Evolutionary conservation across 371 early-diverging fungal genomes (phyloP).

Genomic region (Blastocladiella emersonii): DNA sequence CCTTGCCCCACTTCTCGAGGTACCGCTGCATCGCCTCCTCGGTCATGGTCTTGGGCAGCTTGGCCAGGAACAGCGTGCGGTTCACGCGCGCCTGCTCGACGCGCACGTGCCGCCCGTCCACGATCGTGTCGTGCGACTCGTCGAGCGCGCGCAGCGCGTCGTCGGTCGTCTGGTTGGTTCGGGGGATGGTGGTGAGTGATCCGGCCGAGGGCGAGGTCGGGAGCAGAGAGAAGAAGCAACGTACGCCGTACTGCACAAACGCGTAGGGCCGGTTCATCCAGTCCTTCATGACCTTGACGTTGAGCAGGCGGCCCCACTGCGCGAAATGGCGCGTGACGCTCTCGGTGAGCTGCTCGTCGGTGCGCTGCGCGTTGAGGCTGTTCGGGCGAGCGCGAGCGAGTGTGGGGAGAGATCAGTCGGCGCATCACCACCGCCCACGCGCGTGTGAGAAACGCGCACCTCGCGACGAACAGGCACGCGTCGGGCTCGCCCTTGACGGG

Average conservation of each 20-base stretch:
- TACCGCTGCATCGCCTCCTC: conserved; percentile 24
- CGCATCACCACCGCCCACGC: background rate
- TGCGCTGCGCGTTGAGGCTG: conserved; percentile 44
- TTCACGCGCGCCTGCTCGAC: conserved; percentile 75
- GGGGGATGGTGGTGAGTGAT: background rate
- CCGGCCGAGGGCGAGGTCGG: too few relatives aligned
- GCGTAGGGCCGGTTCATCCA: conserved; percentile 67
- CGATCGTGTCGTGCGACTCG: conserved; percentile 49
- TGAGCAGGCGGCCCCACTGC: conserved; percentile 48
- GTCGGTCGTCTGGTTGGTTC: background rate
- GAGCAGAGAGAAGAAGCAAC: background rate
- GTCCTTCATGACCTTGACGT: conserved; percentile 68
- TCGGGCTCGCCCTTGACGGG: conserved; percentile 21
- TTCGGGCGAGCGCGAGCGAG: background rate
- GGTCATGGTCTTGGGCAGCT: conserved; percentile 24
- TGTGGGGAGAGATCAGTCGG: background rate
- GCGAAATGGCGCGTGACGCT: conserved; percentile 48
- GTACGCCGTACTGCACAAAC: conserved; percentile 67
- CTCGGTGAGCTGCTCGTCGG: conserved; percentile 40
- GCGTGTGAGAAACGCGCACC: conserved; percentile 12
- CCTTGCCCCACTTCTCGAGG: conserved; percentile 39
- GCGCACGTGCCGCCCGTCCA: conserved; percentile 59
- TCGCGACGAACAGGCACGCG: conserved; percentile 43
- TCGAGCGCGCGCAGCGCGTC: conserved; percentile 49
- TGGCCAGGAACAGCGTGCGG: conserved; percentile 52